Conservation (phyloP, 2,329 filamentous ascomycete species). For the Nannizzia gypsea region DNA sequence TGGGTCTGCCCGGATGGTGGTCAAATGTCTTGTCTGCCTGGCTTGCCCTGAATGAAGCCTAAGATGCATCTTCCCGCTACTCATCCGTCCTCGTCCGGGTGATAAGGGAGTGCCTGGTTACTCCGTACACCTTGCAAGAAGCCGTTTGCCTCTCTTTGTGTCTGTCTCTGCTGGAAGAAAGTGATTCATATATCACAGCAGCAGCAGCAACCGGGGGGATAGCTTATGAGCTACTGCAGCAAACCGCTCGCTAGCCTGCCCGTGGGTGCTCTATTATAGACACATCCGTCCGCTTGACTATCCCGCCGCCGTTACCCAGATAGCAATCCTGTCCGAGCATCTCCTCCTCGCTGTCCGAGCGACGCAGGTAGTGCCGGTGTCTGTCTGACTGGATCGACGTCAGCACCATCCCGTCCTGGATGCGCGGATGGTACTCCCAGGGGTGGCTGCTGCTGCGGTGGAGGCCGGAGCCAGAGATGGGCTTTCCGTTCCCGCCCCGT, state of each 20-base stretch:
- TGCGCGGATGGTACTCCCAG: neutral
- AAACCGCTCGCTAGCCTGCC: neutral
- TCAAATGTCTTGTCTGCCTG: no score
- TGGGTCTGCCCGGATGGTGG: no score
- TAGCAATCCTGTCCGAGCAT: slow-evolving; percentile 3
- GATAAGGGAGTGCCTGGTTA: no score
- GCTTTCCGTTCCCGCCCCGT: neutral
- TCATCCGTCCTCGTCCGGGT: no score
- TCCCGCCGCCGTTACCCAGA: neutral
- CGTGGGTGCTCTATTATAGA: slow-evolving; percentile 4
- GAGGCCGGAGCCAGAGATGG: neutral
- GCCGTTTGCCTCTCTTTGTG: no score
- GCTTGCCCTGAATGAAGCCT: no score
- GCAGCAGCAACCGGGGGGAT: no score
- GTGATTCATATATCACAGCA: neutral
- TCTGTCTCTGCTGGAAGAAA: no score
- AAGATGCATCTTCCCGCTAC: no score
- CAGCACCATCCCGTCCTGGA: slow-evolving; percentile 7
- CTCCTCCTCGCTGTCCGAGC: slow-evolving; percentile 8
- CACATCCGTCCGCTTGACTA: slow-evolving; percentile 10
- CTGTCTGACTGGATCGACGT: slow-evolving; percentile 7
- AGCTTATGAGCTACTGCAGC: neutral
- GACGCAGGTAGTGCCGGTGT: slow-evolving; percentile 1
- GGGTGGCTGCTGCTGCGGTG: neutral
- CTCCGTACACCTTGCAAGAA: no score